Evolutionary conservation across 306 rosid genomes (phyloP), one percentile per base, ranked within the genome.

Genomic region (Cicer judaicum): DNA sequence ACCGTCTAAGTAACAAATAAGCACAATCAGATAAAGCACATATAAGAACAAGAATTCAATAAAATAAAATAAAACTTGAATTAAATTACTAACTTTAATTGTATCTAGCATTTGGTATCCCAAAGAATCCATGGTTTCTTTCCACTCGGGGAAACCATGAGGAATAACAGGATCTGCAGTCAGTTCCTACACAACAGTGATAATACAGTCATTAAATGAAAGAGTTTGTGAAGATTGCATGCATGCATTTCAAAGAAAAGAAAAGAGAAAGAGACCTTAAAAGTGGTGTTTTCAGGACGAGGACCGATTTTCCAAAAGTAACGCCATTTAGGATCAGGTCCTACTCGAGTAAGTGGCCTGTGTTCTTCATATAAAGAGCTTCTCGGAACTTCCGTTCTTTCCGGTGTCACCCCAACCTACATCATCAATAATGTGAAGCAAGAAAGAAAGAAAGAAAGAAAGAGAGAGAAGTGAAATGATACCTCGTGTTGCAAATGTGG

Each of bases 261-360:
- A 29, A 29, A 29, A 29, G 36, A 29, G 36, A 29, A 29, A 29
- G 36, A 29, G 36, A 29, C 36, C 36, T 29, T 29, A 29, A 29
- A 29, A 29, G 36, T 4, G 36, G 36, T 0, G 36, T 29, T 29
- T 29, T 29, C 36, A 29, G 36, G 36, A 29, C 36, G 36, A 29
- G 36, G 36, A 29, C 36, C 36, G 5, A 29, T 4, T 29, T 29
- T 83, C 98, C 98, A 90, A 86, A 93, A 90, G 85, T 90, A 93
- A 46, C 95, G 77, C 98, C 96, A 93, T 83, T 93, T 93, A 68
- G 80, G 88, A 82, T 93, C 98, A 42, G 97, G 92, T 7, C 95
- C 98, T 53, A 68, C 72, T 57, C 88, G 98, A 73, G 79, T 63
- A 47, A 83, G 76, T 34, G 98, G 95, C 41, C 82, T 88, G 81